Base-by-base conservation (phyloP, 1,284 basidiomycete species). In the Xanthoconium separans region DNA sequence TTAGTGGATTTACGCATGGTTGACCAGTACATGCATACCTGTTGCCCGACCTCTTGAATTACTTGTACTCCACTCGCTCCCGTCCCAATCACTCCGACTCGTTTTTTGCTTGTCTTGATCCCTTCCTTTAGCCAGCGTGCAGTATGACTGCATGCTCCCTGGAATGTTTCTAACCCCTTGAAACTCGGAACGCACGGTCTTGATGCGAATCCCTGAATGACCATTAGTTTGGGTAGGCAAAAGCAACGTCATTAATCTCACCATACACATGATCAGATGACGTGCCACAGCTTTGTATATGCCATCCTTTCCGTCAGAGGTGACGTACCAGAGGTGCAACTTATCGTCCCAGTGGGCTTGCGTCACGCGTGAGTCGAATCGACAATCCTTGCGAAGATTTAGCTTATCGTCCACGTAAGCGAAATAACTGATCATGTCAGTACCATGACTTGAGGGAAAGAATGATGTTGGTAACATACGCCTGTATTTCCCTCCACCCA, bases 1-100 rank as follows among this genome's bases (percentile, higher is more conserved):
- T 51, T 7, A 60, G 31, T 34, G 3, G 3, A 22, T 8, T 11
- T 15, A 20, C 4, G 3, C 10, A 31, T 0, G 8, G 18, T 22
- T 15, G 2, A 6, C 9, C 6, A 39, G 13, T 22, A 3, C 16
- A 6, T 29, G 22, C 60, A 11, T 52, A 61, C 62, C 9, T 57
- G 51, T 34, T 0, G 24, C 6, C 61, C 60, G 10, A 63, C 50
- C 12, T 51, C 63, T 50, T 61, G 58, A 16, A 51, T 58, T 1
- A 50, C 31, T 31, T 61, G 63, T 3, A 63, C 57, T 1, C 56
- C 62, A 33, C 59, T 62, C 11, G 57, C 49, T n/a, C 62, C 62
- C 0, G 61, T 64, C 3, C 62, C 62, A 11, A 64, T 54, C 4
- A 64, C 13, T 7, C 62, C 60, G 3, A 61, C 61, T 24, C 42